Evolutionary conservation across 1,284 basidiomycete species (phyloP).

Genomic region (Malassezia sympodialis): DNA sequence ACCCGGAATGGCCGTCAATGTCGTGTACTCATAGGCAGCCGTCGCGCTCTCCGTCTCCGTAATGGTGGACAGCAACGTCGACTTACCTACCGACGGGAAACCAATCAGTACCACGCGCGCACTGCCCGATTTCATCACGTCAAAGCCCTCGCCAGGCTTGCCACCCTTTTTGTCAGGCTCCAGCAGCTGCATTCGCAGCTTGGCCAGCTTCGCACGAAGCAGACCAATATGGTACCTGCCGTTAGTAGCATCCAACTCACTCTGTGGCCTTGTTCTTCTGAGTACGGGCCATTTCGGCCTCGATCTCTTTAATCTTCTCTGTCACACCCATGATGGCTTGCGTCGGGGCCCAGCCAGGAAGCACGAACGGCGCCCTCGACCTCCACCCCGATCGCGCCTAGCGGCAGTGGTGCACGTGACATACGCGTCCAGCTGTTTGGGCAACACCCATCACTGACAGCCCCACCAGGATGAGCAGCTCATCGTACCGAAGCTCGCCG

Average conservation of each 20-base stretch:
- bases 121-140: conserved; percentile 42
- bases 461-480: conserved; percentile 7
- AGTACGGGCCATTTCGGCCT: conserved; percentile 77
- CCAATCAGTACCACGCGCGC: conserved; percentile 70
- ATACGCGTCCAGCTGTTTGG: conserved; percentile 2
- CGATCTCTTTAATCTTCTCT: conserved; percentile 77
- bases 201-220: conserved; percentile 41
- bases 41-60: conserved; percentile 80
- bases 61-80: conserved; percentile 78
- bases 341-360: neutral
- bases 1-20: conserved; percentile 56
- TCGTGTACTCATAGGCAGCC: conserved; percentile 93
- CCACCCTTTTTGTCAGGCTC: conserved; percentile 36
- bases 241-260: conserved; percentile 15
- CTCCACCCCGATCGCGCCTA: neutral
- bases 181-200: conserved; percentile 40
- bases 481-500: conserved; percentile 24
- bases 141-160: conserved; percentile 41
- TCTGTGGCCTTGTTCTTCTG: conserved; percentile 51
- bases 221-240: conserved; percentile 38
- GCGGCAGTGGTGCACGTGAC: conserved; percentile 4
- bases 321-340: conserved; percentile 30
- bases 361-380: neutral
- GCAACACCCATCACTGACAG: neutral
- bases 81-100: conserved; percentile 69